Evolutionary conservation across 495 filamentous ascomycete genomes (phyloP).

Genomic region (Annulohypoxylon maeteangense): DNA sequence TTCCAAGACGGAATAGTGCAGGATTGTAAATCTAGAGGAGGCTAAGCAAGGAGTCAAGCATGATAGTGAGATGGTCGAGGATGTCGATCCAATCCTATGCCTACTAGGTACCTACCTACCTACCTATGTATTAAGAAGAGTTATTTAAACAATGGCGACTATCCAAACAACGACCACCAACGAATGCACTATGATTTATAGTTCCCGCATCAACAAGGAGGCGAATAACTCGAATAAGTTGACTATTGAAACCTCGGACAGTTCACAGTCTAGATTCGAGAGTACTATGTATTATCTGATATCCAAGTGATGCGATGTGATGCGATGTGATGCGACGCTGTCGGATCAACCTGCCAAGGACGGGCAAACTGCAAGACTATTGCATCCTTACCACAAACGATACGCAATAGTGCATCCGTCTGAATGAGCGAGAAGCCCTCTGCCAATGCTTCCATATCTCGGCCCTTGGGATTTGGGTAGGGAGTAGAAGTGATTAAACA

Average conservation of each 20-base stretch:
- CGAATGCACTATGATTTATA: slow-evolving; percentile 1
- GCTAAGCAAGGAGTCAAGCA: slow-evolving; percentile 38
- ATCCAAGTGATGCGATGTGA: slow-evolving; percentile 35
- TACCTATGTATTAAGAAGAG: too few relatives aligned
- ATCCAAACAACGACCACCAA: slow-evolving; percentile 1
- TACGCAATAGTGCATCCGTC: slow-evolving; percentile 44
- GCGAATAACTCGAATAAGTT: slow-evolving; percentile 10
- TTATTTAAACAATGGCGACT: slow-evolving; percentile 15
- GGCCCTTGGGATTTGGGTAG: background rate
- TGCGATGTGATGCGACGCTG: slow-evolving; percentile 44
- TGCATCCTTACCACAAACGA: slow-evolving; percentile 13
- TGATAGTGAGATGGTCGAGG: slow-evolving; percentile 39
- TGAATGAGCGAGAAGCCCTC: slow-evolving; percentile 35
- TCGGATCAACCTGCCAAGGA: slow-evolving; percentile 49
- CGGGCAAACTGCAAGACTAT: slow-evolving; percentile 29
- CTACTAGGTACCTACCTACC: too few relatives aligned
- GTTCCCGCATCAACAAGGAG: slow-evolving; percentile 24
- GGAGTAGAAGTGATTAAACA: slow-evolving; percentile 15
- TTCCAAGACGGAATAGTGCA: slow-evolving; percentile 34
- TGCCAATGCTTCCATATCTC: slow-evolving; percentile 27
- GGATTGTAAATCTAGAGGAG: slow-evolving; percentile 24
- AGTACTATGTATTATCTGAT: slow-evolving; percentile 29
- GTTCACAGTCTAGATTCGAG: slow-evolving; percentile 26
- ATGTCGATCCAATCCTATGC: too few relatives aligned
- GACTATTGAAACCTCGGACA: background rate